phyloP scores from a whole-genome alignment of 1,284 basidiomycete species.

The Ganoderma lucidum region DNA sequence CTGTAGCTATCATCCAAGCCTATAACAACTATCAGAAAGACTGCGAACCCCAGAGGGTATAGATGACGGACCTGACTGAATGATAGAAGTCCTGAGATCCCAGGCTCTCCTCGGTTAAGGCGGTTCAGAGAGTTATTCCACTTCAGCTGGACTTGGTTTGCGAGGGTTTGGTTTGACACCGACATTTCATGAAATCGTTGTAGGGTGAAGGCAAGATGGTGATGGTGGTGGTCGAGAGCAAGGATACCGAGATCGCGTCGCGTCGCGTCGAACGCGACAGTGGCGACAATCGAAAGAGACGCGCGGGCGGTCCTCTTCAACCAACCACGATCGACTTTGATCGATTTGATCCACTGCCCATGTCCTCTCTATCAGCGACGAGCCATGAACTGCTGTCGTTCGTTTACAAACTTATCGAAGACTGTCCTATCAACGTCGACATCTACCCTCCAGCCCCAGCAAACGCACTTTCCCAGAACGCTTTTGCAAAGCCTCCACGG shows the following conservation, averaged over 20 bases:
- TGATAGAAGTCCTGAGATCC: constrained; percentile 69
- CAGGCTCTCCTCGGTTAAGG: constrained; percentile 67
- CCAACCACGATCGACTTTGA: background rate
- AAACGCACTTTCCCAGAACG: background rate
- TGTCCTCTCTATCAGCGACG: background rate
- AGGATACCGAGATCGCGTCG: constrained; percentile 5
- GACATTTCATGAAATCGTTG: constrained; percentile 1
- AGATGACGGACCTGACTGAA: constrained; percentile 64
- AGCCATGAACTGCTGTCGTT: constrained; percentile 21
- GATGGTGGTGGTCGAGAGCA: background rate
- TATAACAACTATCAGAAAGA: constrained; percentile 35
- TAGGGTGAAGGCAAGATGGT: background rate
- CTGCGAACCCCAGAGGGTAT: background rate
- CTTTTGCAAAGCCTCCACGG: background rate
- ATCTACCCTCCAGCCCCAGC: constrained; percentile 31
- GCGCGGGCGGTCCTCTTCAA: background rate
- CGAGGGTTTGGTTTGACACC: background rate
- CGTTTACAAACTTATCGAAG: constrained; percentile 31
- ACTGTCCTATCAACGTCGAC: constrained; percentile 31
- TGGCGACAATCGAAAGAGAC: background rate
- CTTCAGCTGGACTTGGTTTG: constrained; percentile 66
- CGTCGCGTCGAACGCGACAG: constrained; percentile 9
- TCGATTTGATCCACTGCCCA: background rate
- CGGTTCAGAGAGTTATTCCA: constrained; percentile 76
- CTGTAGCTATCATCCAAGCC: constrained; percentile 70